Base-by-base conservation (phyloP, 129 eudicot species). In the Lactuca sativa region DNA sequence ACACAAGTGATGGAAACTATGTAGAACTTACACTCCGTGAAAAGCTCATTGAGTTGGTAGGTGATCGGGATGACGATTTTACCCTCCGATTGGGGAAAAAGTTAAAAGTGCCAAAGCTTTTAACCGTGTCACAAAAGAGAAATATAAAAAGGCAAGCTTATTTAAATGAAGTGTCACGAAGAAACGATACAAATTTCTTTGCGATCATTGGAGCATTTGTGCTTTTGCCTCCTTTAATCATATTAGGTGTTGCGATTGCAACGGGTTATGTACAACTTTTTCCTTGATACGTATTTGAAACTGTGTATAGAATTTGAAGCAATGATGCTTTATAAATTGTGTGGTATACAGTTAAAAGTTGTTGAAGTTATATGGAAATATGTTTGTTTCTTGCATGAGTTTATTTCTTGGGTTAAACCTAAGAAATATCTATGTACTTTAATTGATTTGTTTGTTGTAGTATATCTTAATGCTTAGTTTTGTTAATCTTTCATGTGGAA, bases 151-250 rank as follows among this genome's bases (percentile, higher is more conserved):
- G 98, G 67, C 98, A 93, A 74, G 60, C 85, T 62, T 89, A 89
- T 69, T 76, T 87, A 77, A 77, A 93, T 54, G 90, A 93, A 75
- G 98, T 93, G 44, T 93, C 98, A 13, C 78, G 38, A 77, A 83
- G 98, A 78, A 93, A 93, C 62, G 98, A 93, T 72, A 44, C 90
- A 0, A 85, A 74, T 70, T 85, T 89, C 78, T 93, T 93, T 34
- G 92, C 95, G 68, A 87, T 90, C 17, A 81, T 93, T 41, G 98
- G 98, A 41, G 97, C 98, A 16, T 89, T 93, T 80, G 95, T 93
- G 25, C 70, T 93, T 38, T 70, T 93, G 56, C 98, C 98, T 12
- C 98, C 98, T 31, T 37, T 90, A 53, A 60, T 89, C 51, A 89
- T 87, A 77, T 73, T 93, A 77, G 98, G 86, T 17, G 74, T 89